Base-by-base conservation (phyloP, 768 basidiomycete genomes). In the Termitomyces titanicus region DNA sequence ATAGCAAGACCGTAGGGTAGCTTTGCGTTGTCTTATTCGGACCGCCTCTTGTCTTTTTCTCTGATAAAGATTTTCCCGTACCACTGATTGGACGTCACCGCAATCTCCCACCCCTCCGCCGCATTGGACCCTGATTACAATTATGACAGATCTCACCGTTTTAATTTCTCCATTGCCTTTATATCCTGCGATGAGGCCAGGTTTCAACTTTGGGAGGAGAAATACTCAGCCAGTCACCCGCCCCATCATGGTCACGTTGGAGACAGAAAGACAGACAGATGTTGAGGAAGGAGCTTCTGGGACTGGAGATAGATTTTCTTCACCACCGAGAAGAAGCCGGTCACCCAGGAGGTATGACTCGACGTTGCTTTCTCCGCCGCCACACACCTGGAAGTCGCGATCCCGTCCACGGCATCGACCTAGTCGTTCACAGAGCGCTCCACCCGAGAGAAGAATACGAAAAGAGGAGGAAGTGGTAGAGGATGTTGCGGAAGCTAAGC, bases 101-200 rank as follows among this genome's bases (percentile, higher is more conserved):
- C 25, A 15, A 25, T 25, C 25, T 42, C 12, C 33, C 22, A 22
- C n/a, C n/a, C n/a, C n/a, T n/a, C n/a, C n/a, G 31, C n/a, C 17
- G 35, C 10, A 37, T 25, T 43, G n/a, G 54, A 18, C n/a, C 6
- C 13, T 24, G 18, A 11, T 37, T 11, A 9, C 60, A 59, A 61
- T 61, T 38, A 80, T 80, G 79, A 72, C 79, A 4, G 80, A 81
- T 65, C 72, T 81, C 18, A 81, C 79, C 1, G 78, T 80, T 27
- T 74, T 82, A 43, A 69, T 79, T 39, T 74, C 77, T n/a, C 77
- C 79, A 2, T 72, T 73, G 18, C 75, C 77, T 31, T 66, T 79
- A 45, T 72, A 75, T 57, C 74, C 76, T 33, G 59, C 64, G 38
- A 67, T 70, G 40, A 65, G 64, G 12, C 51, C 56, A 44, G 61